Evolutionary conservation across 805 yeast species (phyloP), one percentile per base, ranked within the genome.

Genomic region (Starmerella vaccinii): DNA sequence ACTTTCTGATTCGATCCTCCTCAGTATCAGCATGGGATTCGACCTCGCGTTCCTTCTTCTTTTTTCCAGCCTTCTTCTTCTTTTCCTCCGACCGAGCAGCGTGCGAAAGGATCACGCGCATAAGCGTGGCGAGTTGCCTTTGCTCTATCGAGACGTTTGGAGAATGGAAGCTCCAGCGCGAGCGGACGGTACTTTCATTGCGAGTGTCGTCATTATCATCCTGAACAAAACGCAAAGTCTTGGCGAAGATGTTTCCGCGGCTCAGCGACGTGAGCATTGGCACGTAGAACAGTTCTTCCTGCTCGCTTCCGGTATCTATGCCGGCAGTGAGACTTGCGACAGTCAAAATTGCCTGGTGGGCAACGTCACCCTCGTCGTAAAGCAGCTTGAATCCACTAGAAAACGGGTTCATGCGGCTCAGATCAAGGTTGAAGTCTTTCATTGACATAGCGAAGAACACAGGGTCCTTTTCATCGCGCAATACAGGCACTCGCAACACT

Each of bases 71-170:
- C 29, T 24, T 23, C 22, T 16, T 16, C 33, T 41, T 41, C 34
- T 41, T 26, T 4, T 18, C n/a, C 5, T 16, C 45, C 13, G 46
- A 43, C n/a, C 19, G 22, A 7, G 23, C 26, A 19, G n/a, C 42
- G n/a, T 47, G 35, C 2, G 54, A 52, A 30, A 55, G 34, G 0
- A 57, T 33, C 15, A 60, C 57, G 37, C 57, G 56, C 40, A 65
- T 48, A n/a, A 69, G 49, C 2, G 62, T 38, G 0, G 69, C 65
- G 16, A 68, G 51, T 47, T 68, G 69, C 23, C 60, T 58, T 15
- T 70, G 60, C 44, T 64, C 67, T 9, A 69, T 47, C 39, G 70
- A 66, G n/a, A 70, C 48, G 8, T 68, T 66, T 2, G 73, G 73
- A 1, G 69, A 61, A 21, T 65, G 55, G 40, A 70, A 51, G 19